phyloP scores from a whole-genome alignment of 1,139 yeast genomes.

The Taiozyma onychis region DNA sequence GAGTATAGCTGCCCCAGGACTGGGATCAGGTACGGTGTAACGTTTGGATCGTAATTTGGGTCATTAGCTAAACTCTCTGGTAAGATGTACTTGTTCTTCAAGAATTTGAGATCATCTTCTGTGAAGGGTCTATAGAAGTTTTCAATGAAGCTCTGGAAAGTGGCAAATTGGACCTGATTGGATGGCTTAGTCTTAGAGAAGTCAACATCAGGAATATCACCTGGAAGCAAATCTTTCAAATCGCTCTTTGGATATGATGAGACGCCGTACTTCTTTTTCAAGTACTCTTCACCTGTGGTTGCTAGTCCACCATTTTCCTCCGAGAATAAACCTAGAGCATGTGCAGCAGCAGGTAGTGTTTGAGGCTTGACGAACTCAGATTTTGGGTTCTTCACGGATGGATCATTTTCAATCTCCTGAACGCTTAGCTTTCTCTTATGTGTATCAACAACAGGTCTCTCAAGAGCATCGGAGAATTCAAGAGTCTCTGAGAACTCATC shows the following conservation, averaged over 20 bases:
- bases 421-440: constrained; percentile 17
- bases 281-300: constrained; percentile 61
- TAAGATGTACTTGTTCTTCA: constrained; percentile 53
- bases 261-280: constrained; percentile 78
- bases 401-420: constrained; percentile 45
- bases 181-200: constrained; percentile 82
- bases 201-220: constrained; percentile 81
- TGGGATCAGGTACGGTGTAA: constrained; percentile 72
- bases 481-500: not conserved
- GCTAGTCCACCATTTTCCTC: constrained; percentile 47
- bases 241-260: constrained; percentile 83
- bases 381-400: constrained; percentile 65
- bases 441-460: constrained; percentile 11
- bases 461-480: constrained; percentile 11
- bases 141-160: constrained; percentile 82
- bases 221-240: constrained; percentile 73
- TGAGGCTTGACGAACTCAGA: constrained; percentile 74
- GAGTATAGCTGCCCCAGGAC: constrained; percentile 78
- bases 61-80: constrained; percentile 43
- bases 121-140: constrained; percentile 72
- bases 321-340: constrained; percentile 60
- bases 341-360: constrained; percentile 64
- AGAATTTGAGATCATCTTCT: constrained; percentile 76
- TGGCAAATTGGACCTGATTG: constrained; percentile 87
- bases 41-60: constrained; percentile 53